Percentiles rank a stretch among this genome's conserved stretches.
phyloP scores from a whole-genome alignment of 208 protist species.

The Leishmania lainsoni region DNA sequence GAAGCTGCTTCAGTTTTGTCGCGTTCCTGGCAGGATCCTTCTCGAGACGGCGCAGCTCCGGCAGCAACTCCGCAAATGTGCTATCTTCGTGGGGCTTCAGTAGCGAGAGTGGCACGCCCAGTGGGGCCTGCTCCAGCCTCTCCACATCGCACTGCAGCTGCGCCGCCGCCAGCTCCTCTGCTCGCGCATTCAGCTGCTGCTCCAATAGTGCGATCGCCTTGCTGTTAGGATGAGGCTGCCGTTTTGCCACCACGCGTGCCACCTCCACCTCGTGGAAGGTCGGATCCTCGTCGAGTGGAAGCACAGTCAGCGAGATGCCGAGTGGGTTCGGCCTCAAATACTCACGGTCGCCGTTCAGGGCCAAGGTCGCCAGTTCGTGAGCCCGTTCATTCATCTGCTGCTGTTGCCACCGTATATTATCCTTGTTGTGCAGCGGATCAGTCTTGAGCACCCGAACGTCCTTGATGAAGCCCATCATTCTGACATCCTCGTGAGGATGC shows the following conservation, averaged over 20 bases:
- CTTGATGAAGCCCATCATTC: constrained; percentile 41
- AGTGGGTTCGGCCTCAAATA: constrained; percentile 48
- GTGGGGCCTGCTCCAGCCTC: constrained; percentile 49
- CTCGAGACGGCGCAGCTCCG: constrained; percentile 64
- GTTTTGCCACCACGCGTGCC: constrained; percentile 53
- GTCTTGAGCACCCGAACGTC: constrained; percentile 63
- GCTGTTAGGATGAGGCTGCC: constrained; percentile 25
- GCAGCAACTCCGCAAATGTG: constrained; percentile 48
- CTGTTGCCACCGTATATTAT: constrained; percentile 53
- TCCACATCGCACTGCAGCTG: constrained; percentile 60
- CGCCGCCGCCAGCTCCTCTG: constrained; percentile 53
- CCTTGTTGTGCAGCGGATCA: constrained; percentile 48
- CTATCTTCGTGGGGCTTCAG: constrained; percentile 64
- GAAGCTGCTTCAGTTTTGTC: constrained; percentile 45
- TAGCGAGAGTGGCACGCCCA: constrained; percentile 70
- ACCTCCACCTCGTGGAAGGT: constrained; percentile 62
- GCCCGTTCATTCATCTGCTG: constrained; percentile 59
- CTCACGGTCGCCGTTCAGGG: constrained; percentile 51
- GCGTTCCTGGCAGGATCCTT: constrained; percentile 64
- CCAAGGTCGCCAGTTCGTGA: constrained; percentile 42
- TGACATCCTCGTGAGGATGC: constrained; percentile 60
- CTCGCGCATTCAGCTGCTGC: constrained; percentile 48
- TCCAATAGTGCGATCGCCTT: constrained; percentile 49
- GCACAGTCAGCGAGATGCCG: constrained; percentile 55
- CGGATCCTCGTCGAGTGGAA: constrained; percentile 61